A percentile compares a stretch with the other conserved stretches of the same genome.
phyloP scores from a whole-genome alignment of 306 rosid species.

The Mimosa pudica region DNA sequence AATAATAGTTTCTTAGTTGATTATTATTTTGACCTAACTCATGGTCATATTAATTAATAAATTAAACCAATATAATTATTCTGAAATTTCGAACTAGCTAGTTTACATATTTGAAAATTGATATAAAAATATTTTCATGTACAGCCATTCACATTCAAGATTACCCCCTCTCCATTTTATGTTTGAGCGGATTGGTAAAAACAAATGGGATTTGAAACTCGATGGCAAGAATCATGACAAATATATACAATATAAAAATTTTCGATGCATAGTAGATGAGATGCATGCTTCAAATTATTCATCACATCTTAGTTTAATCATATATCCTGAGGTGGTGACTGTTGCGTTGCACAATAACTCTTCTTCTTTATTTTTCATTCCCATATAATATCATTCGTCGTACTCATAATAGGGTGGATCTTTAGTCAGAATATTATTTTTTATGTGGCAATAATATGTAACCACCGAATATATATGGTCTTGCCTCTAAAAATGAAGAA shows the following conservation, averaged over 20 bases:
- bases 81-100: background rate
- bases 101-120: background rate
- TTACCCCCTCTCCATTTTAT: background rate
- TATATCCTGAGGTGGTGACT: conserved; percentile 6
- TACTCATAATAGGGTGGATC: background rate
- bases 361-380: background rate
- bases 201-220: background rate
- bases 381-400: background rate
- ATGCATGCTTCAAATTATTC: background rate
- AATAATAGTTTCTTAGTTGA: background rate
- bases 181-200: background rate
- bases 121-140: background rate
- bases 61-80: background rate
- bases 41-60: background rate
- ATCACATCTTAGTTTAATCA: background rate
- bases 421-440: conserved; percentile 14
- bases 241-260: background rate
- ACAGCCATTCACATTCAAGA: background rate
- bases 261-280: conserved; percentile 14
- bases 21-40: background rate
- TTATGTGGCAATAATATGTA: background rate
- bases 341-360: conserved; percentile 6
- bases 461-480: background rate
- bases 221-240: conserved; percentile 2
- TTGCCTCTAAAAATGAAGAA: background rate